Conservation (phyloP, 805 yeast genomes). For the Lipomyces chichibuensis region DNA sequence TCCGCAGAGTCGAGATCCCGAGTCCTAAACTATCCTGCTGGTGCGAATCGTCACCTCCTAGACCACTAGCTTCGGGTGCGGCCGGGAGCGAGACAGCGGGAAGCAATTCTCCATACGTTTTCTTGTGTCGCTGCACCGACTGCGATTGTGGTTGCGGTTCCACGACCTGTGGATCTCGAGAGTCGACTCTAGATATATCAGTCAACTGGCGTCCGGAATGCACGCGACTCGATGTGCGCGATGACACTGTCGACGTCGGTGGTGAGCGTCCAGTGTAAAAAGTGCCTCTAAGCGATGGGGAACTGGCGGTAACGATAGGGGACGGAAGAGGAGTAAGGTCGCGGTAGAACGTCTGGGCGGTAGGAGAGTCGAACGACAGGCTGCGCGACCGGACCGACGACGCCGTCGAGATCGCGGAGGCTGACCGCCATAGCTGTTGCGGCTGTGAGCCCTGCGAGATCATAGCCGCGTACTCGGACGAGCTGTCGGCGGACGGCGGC, state of each 20-base stretch:
- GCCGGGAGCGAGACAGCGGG: conserved; percentile 24
- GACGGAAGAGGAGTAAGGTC: conserved; percentile 39
- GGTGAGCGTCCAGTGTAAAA: conserved; percentile 19
- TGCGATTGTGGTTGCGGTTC: background rate
- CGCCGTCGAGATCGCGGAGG: conserved; percentile 5
- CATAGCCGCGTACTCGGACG: conserved; percentile 5
- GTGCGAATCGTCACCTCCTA: background rate
- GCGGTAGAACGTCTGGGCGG: conserved; percentile 26
- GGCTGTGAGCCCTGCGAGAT: background rate
- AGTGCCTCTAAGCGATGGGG: conserved; percentile 20
- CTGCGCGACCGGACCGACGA: conserved; percentile 25
- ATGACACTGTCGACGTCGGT: conserved; percentile 1
- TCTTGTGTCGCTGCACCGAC: conserved; percentile 12
- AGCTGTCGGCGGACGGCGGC: background rate
- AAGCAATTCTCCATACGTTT: conserved; percentile 20
- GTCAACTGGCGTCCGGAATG: conserved; percentile 1
- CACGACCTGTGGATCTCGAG: background rate
- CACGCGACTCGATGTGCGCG: background rate
- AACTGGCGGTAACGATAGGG: conserved; percentile 33
- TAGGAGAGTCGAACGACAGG: conserved; percentile 33
- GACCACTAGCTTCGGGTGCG: background rate
- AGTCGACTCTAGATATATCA: background rate
- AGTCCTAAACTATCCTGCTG: conserved; percentile 6
- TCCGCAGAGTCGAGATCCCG: conserved; percentile 16
- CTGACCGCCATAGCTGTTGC: conserved; percentile 10